Evolutionary conservation across 345 rosid species (phyloP), one percentile per base, ranked within the genome.

Genomic region (Garcia nutans): DNA sequence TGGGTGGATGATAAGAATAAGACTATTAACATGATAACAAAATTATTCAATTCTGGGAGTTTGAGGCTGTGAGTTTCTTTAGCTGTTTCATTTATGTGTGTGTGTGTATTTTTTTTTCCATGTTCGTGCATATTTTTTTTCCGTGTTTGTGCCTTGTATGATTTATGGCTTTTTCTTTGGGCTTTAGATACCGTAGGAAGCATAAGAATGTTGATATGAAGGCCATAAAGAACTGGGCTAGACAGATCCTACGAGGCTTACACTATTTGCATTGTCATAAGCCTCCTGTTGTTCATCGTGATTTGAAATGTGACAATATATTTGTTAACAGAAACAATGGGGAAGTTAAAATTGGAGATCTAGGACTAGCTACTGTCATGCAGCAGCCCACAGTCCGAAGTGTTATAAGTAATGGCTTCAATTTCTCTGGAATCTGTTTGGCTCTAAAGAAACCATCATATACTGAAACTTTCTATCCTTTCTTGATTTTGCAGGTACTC

Each of bases 321-420:
- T 92, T 96, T 84, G 91, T 96, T 28, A 96, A 96, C 80, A 98
- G 99, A 10, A 92, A 96, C 88, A 96, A 84, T 76, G 99, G 99
- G 26, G 97, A 93, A 79, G 92, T 96, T 70, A 96, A 96, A 83
- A 96, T 96, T 56, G 98, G 99, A 71, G 99, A 96, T 84, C 87
- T 96, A 31, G 99, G 99, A 12, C 70, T 92, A 64, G 99, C 98
- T 54, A 87, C 91, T 15, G 86, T 93, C 79, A 90, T 96, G 61
- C 80, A 69, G 67, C 89, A 91, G 68, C 92, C 99, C 74, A 84
- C 91, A 15, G 99, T 98, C 45, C 97, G 91, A 73, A 96, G 95
- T 77, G 99, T 96, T 49, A 91, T 96, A 62, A 95, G 94, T 88
- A 85, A 57, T 41, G 26, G 57, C 58, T 67, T 61, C 54, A 44